Evolutionary conservation across 768 basidiomycete species (phyloP).

Genomic region (Lentinus brumalis): DNA sequence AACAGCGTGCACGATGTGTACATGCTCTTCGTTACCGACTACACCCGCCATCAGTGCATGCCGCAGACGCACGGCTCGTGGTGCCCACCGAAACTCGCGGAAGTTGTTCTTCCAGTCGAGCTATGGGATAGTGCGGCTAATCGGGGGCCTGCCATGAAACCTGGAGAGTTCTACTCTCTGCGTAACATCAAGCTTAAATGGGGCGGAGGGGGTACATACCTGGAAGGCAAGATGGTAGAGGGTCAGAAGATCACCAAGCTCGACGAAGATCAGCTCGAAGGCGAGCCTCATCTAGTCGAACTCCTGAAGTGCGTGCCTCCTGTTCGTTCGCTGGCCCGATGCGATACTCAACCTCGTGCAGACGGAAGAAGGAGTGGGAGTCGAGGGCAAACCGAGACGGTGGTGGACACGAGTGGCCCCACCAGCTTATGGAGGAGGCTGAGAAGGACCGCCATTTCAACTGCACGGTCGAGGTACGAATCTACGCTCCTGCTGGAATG

Average conservation of each 20-base stretch:
- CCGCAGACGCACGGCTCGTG: slow-evolving; percentile 40
- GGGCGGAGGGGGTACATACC: slow-evolving; percentile 36
- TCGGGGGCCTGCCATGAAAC: slow-evolving; percentile 44
- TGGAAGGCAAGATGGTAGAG: slow-evolving; percentile 57
- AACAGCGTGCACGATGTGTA: slow-evolving; percentile 48
- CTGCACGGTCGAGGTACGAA: slow-evolving; percentile 59
- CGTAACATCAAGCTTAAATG: slow-evolving; percentile 51
- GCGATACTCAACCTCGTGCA: slow-evolving; percentile 25
- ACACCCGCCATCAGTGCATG: slow-evolving; percentile 47
- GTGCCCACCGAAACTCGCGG: slow-evolving; percentile 49
- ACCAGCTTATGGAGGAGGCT: slow-evolving; percentile 51
- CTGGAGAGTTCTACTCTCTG: slow-evolving; percentile 54
- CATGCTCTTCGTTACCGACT: slow-evolving; percentile 54
- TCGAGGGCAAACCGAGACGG: slow-evolving; percentile 28
- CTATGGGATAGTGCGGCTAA: slow-evolving; percentile 57
- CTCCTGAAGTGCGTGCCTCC: slow-evolving; percentile 50
- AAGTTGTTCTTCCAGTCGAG: slow-evolving; percentile 53
- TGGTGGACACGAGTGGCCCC: slow-evolving; percentile 38
- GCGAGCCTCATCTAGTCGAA: slow-evolving; percentile 42
- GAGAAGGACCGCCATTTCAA: slow-evolving; percentile 47
- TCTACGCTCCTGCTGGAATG: neutral
- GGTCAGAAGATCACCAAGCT: slow-evolving; percentile 50
- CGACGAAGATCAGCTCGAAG: slow-evolving; percentile 40
- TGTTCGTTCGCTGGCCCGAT: neutral
- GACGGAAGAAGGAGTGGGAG: slow-evolving; percentile 54